phyloP scores from a whole-genome alignment of 179 eudicot genomes.

The Patellifolia procumbens region DNA sequence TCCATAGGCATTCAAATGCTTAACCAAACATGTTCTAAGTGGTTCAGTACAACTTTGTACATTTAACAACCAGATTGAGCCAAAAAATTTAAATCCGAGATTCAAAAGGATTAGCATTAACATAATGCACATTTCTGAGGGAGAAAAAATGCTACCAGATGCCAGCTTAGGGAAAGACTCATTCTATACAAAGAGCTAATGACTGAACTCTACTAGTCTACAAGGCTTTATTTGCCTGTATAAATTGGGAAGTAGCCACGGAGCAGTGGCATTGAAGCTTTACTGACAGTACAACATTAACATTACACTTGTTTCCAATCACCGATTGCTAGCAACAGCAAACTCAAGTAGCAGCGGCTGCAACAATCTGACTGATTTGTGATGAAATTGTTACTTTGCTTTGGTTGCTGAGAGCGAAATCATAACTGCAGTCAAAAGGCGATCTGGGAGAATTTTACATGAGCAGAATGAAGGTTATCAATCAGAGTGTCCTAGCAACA shows the following conservation, averaged over 20 bases:
- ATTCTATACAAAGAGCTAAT: conserved; percentile 21
- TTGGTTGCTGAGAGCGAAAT: too few species aligned
- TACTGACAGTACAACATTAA: not conserved
- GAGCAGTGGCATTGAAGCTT: conserved; percentile 12
- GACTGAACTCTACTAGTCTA: not conserved
- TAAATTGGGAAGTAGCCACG: too few species aligned
- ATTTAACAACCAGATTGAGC: too few species aligned
- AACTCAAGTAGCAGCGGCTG: conserved; percentile 2
- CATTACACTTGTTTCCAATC: not conserved
- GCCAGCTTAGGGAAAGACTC: not conserved
- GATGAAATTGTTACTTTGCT: not conserved
- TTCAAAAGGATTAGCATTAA: too few species aligned
- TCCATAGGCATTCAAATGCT: too few species aligned
- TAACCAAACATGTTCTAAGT: too few species aligned
- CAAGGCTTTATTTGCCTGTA: too few species aligned
- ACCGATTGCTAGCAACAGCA: not conserved
- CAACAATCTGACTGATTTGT: not conserved
- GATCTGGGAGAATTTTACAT: not conserved
- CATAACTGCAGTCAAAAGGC: conserved; percentile 2
- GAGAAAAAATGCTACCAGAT: too few species aligned
- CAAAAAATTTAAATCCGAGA: too few species aligned
- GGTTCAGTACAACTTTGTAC: too few species aligned
- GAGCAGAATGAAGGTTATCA: not conserved
- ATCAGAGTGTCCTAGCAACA: conserved; percentile 74
- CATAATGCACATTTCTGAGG: too few species aligned